Evolutionary conservation across 2,329 filamentous ascomycete genomes (phyloP), one percentile per base, ranked within the genome.

Genomic region (Cladosporium velox): DNA sequence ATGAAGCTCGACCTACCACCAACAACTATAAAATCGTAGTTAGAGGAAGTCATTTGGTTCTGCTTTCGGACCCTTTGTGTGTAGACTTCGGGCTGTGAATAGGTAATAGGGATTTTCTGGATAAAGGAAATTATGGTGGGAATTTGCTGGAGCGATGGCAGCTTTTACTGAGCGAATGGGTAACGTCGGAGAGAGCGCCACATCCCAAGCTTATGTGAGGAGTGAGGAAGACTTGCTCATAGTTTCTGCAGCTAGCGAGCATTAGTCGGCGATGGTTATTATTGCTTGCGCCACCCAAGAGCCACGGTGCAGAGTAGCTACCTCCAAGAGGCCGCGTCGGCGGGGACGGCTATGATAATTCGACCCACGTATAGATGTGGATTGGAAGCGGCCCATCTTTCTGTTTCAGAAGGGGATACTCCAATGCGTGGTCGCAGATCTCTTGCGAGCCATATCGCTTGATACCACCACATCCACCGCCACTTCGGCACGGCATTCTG

Each of bases 1-100:
- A 15, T 34, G 26, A 14, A 51, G 11, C 15, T 15, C 10, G 32
- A 66, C 74, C 65, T 72, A 79, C 79, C 76, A 59, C 79, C 79
- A 35, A 81, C 77, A n/a, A 81, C 74, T 35, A 81, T 74, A 65
- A 80, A 80, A 65, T 80, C 78, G 54, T 69, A 65, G 6, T 51
- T 32, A 24, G 41, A 8, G 30, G 59, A 21, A 51, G 59, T 18
- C 59, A 61, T 61, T 21, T 8, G 28, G 26, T 7, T 21, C 5
- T 15, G 26, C 41, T 24, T 21, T 34, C 18, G 26, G 15, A 10
- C 15, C 14, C 15, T 24, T 28, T 4, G 12, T 41, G 18, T 58
- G 41, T 21, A 21, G 3, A 14, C 10, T 47, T 21, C 10, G 7
- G 41, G n/a, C n/a, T 47, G 41, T 18, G 8, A 21, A 21, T 1